phyloP scores from a whole-genome alignment of 2,329 filamentous ascomycete genomes.

The Trichoderma atroviride region DNA sequence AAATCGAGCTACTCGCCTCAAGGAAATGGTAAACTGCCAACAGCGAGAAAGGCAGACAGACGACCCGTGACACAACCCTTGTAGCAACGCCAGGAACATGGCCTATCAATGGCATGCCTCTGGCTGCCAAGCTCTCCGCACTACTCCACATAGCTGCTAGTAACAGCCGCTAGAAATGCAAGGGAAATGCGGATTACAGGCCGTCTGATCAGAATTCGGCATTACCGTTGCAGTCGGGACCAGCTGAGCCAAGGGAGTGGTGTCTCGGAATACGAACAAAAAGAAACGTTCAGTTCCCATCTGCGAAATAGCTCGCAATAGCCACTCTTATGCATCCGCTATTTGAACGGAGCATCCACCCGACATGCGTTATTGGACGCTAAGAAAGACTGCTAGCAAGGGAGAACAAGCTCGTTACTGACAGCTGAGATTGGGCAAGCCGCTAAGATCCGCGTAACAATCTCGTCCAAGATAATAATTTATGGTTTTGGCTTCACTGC shows the following conservation, averaged over 20 bases:
- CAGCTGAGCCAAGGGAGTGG: slow-evolving; percentile 20
- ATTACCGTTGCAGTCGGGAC: background rate
- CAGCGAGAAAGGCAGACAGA: background rate
- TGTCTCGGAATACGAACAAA: slow-evolving; percentile 18
- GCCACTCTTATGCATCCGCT: background rate
- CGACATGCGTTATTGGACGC: background rate
- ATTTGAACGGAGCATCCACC: background rate
- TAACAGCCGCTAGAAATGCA: background rate
- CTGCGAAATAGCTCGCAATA: background rate
- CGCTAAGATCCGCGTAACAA: background rate
- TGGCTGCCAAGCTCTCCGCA: background rate
- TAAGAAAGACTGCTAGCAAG: background rate
- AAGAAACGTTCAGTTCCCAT: background rate
- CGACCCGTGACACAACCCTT: background rate
- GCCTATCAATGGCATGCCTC: slow-evolving; percentile 1
- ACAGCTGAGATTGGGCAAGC: background rate
- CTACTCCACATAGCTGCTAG: background rate
- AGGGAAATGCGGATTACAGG: background rate
- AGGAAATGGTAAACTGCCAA: background rate
- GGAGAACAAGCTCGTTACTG: background rate
- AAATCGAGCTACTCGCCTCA: background rate
- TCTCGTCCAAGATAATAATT: background rate
- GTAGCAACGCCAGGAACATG: slow-evolving; percentile 1
- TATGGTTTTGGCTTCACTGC: background rate
- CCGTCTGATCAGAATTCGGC: slow-evolving; percentile 6